Conservation (phyloP, 441 rosid species). For the Flueggea neowawraea region DNA sequence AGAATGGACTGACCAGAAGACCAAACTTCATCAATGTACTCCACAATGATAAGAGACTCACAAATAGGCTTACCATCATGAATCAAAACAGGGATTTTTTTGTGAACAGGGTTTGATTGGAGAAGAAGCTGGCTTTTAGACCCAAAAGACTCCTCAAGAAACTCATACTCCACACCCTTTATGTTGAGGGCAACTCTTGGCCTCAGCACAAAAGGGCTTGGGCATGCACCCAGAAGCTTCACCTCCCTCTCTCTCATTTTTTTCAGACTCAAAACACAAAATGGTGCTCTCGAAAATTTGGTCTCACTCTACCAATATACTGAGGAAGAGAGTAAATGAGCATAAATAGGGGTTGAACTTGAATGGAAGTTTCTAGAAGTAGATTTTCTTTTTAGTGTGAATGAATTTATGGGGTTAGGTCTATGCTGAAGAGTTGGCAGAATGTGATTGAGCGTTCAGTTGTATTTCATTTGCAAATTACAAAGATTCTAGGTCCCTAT, state of each 20-base stretch:
- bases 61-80: constrained; percentile 55
- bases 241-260: constrained; percentile 35
- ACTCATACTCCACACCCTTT: constrained; percentile 61
- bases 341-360: too few species aligned
- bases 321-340: too few species aligned
- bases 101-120: constrained; percentile 68
- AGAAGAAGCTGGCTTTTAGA: constrained; percentile 68
- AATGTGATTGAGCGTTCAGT: too few species aligned
- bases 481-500: too few species aligned
- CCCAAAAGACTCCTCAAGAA: constrained; percentile 43
- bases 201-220: constrained; percentile 76
- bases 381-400: too few species aligned
- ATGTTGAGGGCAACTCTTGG: constrained; percentile 60
- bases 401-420: too few species aligned
- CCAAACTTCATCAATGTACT: constrained; percentile 72
- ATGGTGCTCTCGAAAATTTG: too few species aligned
- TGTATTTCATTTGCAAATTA: too few species aligned
- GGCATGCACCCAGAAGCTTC: constrained; percentile 63
- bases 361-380: too few species aligned
- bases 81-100: constrained; percentile 80
- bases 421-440: too few species aligned
- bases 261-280: not conserved
- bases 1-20: constrained; percentile 52
- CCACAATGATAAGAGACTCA: constrained; percentile 70
- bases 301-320: too few species aligned